Evolutionary conservation across 2,329 filamentous ascomycete genomes (phyloP), one percentile per base, ranked within the genome.

Genomic region (Aspergillus amoenus): DNA sequence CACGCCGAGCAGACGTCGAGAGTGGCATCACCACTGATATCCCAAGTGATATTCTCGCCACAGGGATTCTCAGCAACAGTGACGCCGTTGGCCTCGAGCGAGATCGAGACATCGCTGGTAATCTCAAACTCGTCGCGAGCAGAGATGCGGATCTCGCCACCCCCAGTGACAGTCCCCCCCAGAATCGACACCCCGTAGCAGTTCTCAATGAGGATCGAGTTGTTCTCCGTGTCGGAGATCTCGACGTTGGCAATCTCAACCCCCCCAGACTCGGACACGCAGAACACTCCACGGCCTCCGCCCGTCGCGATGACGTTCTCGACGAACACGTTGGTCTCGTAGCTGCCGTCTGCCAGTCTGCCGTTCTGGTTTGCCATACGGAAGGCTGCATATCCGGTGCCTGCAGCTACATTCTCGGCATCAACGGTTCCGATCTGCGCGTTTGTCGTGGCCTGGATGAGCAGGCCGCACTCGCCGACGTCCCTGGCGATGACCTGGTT

Each of bases 201-300:
- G 11, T 57, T 60, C 43, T 57, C 58, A 34, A 60, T 60, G 5
- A 60, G 46, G 27, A 60, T 60, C 12, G 58, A 50, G 39, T 60
- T 60, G 39, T 57, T 57, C 12, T 21, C 58, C 4, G 54, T 60
- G 22, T 60, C 55, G 1, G 45, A 32, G 1, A 60, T 47, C 12
- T 60, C 55, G 5, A 57, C 47, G 37, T 49, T 57, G 2, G 17
- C 43, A 6, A 57, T 60, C 42, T 57, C 51, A 11, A 48, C 55
- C 2, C 55, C 58, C 1, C 58, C 58, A 17, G 50, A 55, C 30
- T 60, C 41, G 11, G 55, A 57, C 1, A 60, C 58, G 32, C 58
- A 60, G 34, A 60, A 60, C 13, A 60, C 44, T 1, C 58, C 58
- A 2, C 58, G 55, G 11, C 58, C 58, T 8, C 58, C 58, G 5